These are phyloP conservation scores for Xanthoparmelia taractica DNA, from an alignment of 495 filamentous ascomycete species.

Conservation along the genomic window DNA sequence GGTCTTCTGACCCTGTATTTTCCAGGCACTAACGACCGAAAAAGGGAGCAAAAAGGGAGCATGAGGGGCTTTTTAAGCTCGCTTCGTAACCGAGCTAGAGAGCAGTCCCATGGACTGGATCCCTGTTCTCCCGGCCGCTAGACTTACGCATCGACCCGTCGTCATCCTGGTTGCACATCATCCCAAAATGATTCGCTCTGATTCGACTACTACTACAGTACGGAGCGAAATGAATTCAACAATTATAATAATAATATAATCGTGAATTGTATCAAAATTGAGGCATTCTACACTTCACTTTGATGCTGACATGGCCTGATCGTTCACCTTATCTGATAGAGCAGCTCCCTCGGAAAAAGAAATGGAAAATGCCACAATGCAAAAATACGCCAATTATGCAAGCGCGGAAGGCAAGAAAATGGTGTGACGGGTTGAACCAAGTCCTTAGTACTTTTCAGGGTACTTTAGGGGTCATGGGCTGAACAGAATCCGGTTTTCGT, in stretches of 20 bases:
- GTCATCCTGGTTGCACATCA: constrained; percentile 7
- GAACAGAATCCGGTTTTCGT: not conserved
- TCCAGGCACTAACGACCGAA: not conserved
- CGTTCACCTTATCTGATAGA: no score
- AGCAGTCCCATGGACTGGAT: constrained; percentile 2
- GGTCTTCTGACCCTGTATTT: not conserved
- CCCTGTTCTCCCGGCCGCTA: constrained; percentile 15
- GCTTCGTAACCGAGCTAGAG: constrained; percentile 15
- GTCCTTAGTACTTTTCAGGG: not conserved
- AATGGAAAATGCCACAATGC: not conserved
- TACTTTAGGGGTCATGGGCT: not conserved
- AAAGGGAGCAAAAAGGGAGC: not conserved
- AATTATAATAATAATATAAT: no score
- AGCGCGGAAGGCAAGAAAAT: not conserved
- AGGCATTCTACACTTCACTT: no score
- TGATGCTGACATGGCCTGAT: no score
- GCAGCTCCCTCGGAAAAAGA: not conserved
- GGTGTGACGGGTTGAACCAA: not conserved
- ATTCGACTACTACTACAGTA: no score
- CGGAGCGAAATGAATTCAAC: no score
- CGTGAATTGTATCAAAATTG: no score
- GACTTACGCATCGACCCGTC: constrained; percentile 15
- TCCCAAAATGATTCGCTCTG: not conserved
- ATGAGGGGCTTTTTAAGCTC: not conserved
- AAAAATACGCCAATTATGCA: not conserved